phyloP scores from a whole-genome alignment of 1,139 yeast species.

The Yamadazyma conglobata region DNA sequence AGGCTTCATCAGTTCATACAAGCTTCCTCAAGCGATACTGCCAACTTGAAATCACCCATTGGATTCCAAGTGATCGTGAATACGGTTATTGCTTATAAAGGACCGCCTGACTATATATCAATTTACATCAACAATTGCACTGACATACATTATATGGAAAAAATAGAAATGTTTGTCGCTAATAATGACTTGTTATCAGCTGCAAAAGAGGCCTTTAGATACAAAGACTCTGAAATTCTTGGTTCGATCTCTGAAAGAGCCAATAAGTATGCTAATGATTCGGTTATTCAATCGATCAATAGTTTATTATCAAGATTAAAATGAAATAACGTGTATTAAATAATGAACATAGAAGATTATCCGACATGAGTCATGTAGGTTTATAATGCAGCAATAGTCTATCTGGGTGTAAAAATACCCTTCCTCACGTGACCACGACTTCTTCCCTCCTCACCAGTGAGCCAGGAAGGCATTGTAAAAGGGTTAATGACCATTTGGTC shows the following conservation, averaged over 20 bases:
- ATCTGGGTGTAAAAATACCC: constrained; percentile 27
- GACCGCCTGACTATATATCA: constrained; percentile 37
- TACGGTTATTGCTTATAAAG: constrained; percentile 48
- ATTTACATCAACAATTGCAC: constrained; percentile 33
- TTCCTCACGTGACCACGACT: constrained; percentile 45
- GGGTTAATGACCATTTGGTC: constrained; percentile 49
- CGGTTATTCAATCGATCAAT: constrained; percentile 21
- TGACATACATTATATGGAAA: constrained; percentile 34
- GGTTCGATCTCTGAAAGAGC: constrained; percentile 28
- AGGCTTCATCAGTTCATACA: constrained; percentile 49
- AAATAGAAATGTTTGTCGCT: constrained; percentile 47
- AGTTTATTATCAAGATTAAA: constrained; percentile 30
- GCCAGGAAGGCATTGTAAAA: constrained; percentile 62
- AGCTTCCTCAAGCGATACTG: constrained; percentile 20
- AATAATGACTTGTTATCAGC: constrained; percentile 57
- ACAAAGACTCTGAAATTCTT: constrained; percentile 48
- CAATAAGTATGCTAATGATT: constrained; percentile 18
- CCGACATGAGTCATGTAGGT: too few relatives aligned
- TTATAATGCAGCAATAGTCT: too few relatives aligned
- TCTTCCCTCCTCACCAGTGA: constrained; percentile 73
- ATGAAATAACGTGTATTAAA: constrained; percentile 12
- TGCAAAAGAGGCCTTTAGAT: constrained; percentile 55
- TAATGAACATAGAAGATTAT: too few relatives aligned
- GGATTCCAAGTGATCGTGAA: constrained; percentile 67
- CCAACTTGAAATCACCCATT: constrained; percentile 59